phyloP scores from a whole-genome alignment of 192 early-diverging fungal species.

The Coemansia erecta region DNA sequence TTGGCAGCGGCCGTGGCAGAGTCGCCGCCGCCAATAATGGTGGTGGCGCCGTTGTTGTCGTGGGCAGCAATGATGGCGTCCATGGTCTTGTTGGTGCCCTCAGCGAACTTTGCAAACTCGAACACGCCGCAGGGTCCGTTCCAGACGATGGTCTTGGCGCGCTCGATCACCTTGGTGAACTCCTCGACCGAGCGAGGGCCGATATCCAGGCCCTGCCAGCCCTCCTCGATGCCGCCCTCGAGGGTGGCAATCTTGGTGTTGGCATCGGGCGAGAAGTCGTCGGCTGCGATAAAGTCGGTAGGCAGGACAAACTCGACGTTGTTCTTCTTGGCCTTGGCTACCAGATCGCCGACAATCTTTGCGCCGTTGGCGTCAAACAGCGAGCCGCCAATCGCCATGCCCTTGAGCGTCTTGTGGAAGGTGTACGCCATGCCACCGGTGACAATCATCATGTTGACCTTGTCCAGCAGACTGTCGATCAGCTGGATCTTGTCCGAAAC shows the following conservation, averaged over 20 bases:
- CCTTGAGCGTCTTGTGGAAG: conserved; percentile 88
- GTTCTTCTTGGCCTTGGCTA: conserved; percentile 89
- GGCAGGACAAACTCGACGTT: conserved; percentile 89
- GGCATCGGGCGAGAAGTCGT: conserved; percentile 83
- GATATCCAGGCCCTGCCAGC: conserved; percentile 92
- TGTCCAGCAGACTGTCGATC: conserved; percentile 96
- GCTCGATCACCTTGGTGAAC: conserved; percentile 65
- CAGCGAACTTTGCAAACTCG: conserved; percentile 92
- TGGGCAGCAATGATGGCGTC: conserved; percentile 85
- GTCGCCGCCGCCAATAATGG: conserved; percentile 97
- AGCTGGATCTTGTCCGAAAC: conserved; percentile 98
- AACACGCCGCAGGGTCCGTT: conserved; percentile 98
- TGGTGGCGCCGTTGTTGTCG: conserved; percentile 73
- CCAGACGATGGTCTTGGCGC: conserved; percentile 95
- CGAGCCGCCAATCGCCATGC: conserved; percentile 89
- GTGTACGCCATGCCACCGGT: conserved; percentile 98
- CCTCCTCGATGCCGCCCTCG: conserved; percentile 79
- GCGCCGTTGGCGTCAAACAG: conserved; percentile 88
- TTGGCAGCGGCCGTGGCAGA: conserved; percentile 96
- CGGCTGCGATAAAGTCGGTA: conserved; percentile 84
- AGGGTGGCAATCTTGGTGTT: conserved; percentile 84
- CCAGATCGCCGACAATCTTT: conserved; percentile 73
- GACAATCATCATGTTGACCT: conserved; percentile 83
- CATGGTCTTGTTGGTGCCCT: conserved; percentile 79
- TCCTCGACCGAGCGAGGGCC: conserved; percentile 76